Evolutionary conservation across 345 rosid species (phyloP), one percentile per base, ranked within the genome.

Genomic region (Moricandia moricandioides): DNA sequence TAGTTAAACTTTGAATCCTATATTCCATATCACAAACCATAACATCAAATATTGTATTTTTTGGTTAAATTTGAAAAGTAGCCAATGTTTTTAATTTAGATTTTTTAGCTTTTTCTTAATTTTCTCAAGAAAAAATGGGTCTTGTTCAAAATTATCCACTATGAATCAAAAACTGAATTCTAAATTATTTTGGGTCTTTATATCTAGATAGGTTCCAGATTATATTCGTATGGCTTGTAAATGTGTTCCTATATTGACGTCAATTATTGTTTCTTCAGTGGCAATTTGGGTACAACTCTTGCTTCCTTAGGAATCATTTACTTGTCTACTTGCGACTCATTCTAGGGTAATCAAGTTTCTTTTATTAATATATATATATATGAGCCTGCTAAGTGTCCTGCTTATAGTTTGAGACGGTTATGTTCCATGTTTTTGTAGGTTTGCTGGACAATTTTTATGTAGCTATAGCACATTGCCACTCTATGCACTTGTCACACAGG

Each of bases 381-480:
- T 34, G 54, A 33, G 3, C 47, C 6, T 33, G 24, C 0, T 14
- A n/a, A n/a, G 33, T 14, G 37, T n/a, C 26, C 2, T 66, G 47
- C 14, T 14, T 47, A 14, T 18, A 24, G 18, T 7, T 59, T 33
- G 7, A n/a, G 3, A 62, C 1, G 40, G 18, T 5, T 17, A n/a
- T 5, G 0, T 21, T 9, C 13, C 21, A 18, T 56, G 4, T 33
- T 64, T 49, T 26, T 83, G 72, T 66, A 91, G 98, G 83, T 87
- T 90, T 82, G 76, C 89, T 6, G 95, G 95, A 59, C 98, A 90
- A 67, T 94, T 94, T 64, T 85, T 91, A 21, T 91, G 98, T 85
- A 94, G 98, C 84, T 94, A 94, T 85, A 91, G 96, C 87, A 94
- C 97, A 73, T 70, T 94, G 75, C 97, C 98, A 29, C 89, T 94